Evolutionary conservation across 2,329 filamentous ascomycete genomes (phyloP), one percentile per base, ranked within the genome.

Genomic region (Aspergillus niger): DNA sequence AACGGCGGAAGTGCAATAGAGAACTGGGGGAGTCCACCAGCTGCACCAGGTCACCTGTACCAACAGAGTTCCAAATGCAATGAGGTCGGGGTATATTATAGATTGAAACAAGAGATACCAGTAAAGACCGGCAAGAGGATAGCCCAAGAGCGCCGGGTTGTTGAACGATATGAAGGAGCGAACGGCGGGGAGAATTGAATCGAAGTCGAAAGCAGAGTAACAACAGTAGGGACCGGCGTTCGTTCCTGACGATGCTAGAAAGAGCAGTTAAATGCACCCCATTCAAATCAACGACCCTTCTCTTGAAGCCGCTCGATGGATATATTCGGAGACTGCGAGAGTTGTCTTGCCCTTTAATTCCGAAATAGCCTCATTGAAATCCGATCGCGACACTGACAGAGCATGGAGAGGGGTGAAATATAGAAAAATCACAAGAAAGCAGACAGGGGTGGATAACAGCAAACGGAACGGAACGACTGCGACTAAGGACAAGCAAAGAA

Each of bases 121-220:
- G 59, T 38, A 61, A 58, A 63, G 55, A 60, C 55, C 56, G 55
- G 41, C 11, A 24, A 56, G 55, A 61, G 52, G 44, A 52, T 49
- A 58, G 32, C 26, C 50, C 63, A 63, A 59, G 54, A 57, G 63
- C 63, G 58, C 60, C 63, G 60, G 61, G 56, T 55, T 66, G 56
- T 51, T 55, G 44, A 39, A 56, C 48, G 47, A 47, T 43, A 55
- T 22, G 24, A 65, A 60, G 24, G 51, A 57, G 62, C 47, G 59
- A 55, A 54, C 47, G 32, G 43, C 49, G 41, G 49, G 49, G n/a
- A 22, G 51, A 55, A 55, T 39, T 50, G 49, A 54, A 54, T 56
- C 55, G 55, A 52, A 30, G 52, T 58, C 57, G 53, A 52, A 55
- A 50, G 53, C 56, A 59, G 63, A 55, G 53, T 36, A 49, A 50